phyloP scores from a whole-genome alignment of 2,329 filamentous ascomycete genomes.

The Phialophora tarda region DNA sequence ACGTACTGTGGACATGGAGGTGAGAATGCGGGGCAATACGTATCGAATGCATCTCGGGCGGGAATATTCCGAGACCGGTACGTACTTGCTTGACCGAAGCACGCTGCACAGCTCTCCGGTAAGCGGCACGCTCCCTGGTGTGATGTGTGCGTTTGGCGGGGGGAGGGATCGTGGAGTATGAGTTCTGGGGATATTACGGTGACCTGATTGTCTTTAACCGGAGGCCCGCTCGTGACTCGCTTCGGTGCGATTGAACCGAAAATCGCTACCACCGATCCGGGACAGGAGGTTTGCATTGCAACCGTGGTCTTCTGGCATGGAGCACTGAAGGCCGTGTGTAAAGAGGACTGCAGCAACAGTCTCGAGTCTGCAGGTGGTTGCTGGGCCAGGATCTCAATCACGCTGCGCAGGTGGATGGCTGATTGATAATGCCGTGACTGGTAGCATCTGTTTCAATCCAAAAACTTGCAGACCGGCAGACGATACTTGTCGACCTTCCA shows the following conservation, averaged over 20 bases:
- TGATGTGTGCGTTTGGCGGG: background rate
- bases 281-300: background rate
- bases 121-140: constrained; percentile 17
- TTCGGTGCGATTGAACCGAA: constrained; percentile 14
- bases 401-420: too few relatives aligned
- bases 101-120: background rate
- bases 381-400: background rate
- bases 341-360: background rate
- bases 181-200: background rate
- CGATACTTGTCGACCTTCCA: constrained; percentile 75
- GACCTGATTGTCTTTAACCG: background rate
- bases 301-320: background rate
- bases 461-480: constrained; percentile 46
- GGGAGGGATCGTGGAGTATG: background rate
- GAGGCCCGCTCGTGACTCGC: background rate
- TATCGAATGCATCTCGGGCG: constrained; percentile 28
- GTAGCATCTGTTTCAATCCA: constrained; percentile 30
- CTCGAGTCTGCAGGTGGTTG: background rate
- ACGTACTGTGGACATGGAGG: constrained; percentile 6
- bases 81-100: background rate
- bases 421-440: background rate
- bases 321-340: background rate
- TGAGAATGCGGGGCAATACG: constrained; percentile 23
- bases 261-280: background rate
- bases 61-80: constrained; percentile 12